Percentiles rank a stretch among this genome's conserved stretches.
Evolutionary conservation across 257 asterid genomes (phyloP).

Genomic region (Scutellaria minor): DNA sequence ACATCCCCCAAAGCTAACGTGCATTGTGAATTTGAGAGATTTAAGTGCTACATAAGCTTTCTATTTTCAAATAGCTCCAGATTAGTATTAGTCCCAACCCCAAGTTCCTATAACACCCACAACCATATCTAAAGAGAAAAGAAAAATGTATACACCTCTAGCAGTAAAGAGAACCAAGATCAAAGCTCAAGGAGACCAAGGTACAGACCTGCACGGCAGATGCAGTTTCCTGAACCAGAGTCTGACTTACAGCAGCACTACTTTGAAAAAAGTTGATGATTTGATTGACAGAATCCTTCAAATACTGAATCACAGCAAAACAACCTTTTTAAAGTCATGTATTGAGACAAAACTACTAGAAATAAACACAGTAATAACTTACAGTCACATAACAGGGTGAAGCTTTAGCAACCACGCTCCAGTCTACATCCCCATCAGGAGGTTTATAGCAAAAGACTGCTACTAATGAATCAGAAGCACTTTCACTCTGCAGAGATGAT

Average conservation of each 20-base stretch:
- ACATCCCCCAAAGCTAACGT: neutral
- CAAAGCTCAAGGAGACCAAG: constrained; percentile 28
- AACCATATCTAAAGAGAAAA: constrained; percentile 8
- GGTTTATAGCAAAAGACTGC: constrained; percentile 93
- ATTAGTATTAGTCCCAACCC: neutral
- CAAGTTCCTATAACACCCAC: neutral
- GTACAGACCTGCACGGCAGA: constrained; percentile 94
- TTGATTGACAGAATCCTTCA: constrained; percentile 85
- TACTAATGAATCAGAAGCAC: constrained; percentile 72
- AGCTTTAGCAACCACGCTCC: constrained; percentile 95
- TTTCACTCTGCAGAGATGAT: constrained; percentile 78
- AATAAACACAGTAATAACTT: constrained; percentile 41
- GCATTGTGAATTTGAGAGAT: neutral
- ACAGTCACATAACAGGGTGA: constrained; percentile 97
- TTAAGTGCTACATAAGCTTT: neutral
- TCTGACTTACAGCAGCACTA: constrained; percentile 81
- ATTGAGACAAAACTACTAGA: constrained; percentile 26
- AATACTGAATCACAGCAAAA: constrained; percentile 60
- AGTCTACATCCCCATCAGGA: constrained; percentile 77
- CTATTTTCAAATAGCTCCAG: neutral
- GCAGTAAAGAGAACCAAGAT: neutral
- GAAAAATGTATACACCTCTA: neutral
- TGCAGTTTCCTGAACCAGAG: constrained; percentile 93
- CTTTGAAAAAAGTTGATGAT: constrained; percentile 80
- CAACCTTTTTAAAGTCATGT: constrained; percentile 26